Percentiles rank a stretch among this genome's conserved stretches.
Evolutionary conservation across 441 rosid species (phyloP).

Genomic region (Isatis lusitanica): DNA sequence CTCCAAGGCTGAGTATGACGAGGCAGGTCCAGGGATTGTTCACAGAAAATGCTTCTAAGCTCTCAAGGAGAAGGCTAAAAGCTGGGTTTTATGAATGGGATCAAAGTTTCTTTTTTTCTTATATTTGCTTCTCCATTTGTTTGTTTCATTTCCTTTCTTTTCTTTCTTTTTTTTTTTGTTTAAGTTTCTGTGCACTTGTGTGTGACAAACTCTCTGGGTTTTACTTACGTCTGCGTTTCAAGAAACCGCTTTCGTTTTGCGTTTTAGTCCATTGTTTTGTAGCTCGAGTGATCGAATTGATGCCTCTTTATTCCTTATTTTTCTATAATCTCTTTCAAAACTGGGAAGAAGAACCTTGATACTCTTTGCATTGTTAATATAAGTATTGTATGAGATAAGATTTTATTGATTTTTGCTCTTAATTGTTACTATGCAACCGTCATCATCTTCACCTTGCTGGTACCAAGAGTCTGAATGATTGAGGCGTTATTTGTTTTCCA

Average conservation of each 20-base stretch:
- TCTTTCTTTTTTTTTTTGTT: neutral
- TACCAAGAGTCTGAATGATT: neutral
- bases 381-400: constrained; percentile 32
- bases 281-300: constrained; percentile 43
- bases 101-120: constrained; percentile 30
- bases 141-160: constrained; percentile 33
- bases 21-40: constrained; percentile 45
- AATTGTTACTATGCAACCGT: neutral
- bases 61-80: constrained; percentile 17
- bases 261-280: constrained; percentile 40
- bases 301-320: constrained; percentile 32
- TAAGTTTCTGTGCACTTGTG: constrained; percentile 31
- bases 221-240: constrained; percentile 35
- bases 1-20: constrained; percentile 44
- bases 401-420: neutral
- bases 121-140: constrained; percentile 35
- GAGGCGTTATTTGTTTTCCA: neutral
- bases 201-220: constrained; percentile 39
- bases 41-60: constrained; percentile 45
- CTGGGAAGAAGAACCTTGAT: constrained; percentile 25
- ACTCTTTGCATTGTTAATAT: constrained; percentile 38
- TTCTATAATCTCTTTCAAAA: constrained; percentile 15
- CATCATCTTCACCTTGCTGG: neutral
- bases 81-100: constrained; percentile 32
- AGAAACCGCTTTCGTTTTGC: constrained; percentile 30